Evolutionary conservation across 164 flowering plant species (phyloP), one percentile per base, ranked within the genome.

Genomic region (Cinnamomum micranthum): DNA sequence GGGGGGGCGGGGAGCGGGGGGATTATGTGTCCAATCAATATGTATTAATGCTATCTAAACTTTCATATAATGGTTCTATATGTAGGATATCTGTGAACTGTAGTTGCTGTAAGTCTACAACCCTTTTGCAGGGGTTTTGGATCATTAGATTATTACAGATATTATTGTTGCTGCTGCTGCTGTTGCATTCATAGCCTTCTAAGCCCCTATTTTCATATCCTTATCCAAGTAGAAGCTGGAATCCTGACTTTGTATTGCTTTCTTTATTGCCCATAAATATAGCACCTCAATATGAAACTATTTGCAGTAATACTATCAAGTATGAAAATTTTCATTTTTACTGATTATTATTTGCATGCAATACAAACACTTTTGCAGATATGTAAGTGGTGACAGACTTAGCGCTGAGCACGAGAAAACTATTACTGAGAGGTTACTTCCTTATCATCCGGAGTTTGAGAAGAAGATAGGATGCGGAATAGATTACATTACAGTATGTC

Each of bases 401-500:
- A 88, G 82, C 67, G 86, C 87, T 12, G 92, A 88, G 77, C 91
- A 95, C 74, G 92, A 95, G 86, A 90, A 74, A 78, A 84, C 84
- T 17, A 87, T 95, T 68, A 73, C 85, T 20, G 93, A 90, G 63
- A 91, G 85, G 77, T 77, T 95, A 86, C 97, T 95, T 88, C 89
- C 92, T 0, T 84, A 87, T 77, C 98, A 95, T 84, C 97, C 98
- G 12, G 90, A 89, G 65, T 81, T 3, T 65, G 92, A 91, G 52
- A 82, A 87, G 82, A 95, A 95, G 83, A 86, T 92, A 47, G 98
- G 97, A 35, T 82, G 82, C 71, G 98, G 98, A 71, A 80, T 92
- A 69, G 95, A 91, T 76, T 87, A 87, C 78, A 86, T 95, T 70
- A 91, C 86, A 51, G 98, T 95, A 86, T 31, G n/a, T 67, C 69